Evolutionary conservation across 176 grass and related monocot genomes (phyloP), one percentile per base, ranked within the genome.

Genomic region (Oryza meridionalis): DNA sequence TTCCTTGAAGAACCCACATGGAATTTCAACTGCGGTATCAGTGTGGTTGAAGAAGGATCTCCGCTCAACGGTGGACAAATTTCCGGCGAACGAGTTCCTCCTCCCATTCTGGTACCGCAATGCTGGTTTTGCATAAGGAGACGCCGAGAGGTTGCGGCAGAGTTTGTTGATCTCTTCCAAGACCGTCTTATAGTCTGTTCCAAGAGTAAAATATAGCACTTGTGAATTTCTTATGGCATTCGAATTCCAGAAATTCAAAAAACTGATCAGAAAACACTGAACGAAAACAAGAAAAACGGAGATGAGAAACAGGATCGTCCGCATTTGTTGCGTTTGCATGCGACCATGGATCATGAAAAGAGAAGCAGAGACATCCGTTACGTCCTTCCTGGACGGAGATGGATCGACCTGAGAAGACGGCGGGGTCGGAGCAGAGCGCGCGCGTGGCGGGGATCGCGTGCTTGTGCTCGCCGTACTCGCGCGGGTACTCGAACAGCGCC

Each of bases 1-100:
- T 32, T 88, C 77, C 27, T 78, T 80, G 80, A 96, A 83, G 87
- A 94, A 96, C 21, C 96, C 96, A 35, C 96, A 99, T 0, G 96
- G 96, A 40, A 99, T 29, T 21, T 90, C 91, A 22, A 81, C 73
- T 16, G 16, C 5, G 44, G 14, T 19, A n/a, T 86, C 77, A 13
- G 33, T 67, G 83, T 94, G 77, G 29, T 13, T 76, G 80, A 96
- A 99, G 89, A 96, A 94, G 2, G 78, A 86, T 61, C 75, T 87
- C 59, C 96, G 87, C 40, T 83, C 65, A 16, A 89, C 26, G 26
- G 50, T 42, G 0, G 93, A 94, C 35, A 95, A 79, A 73, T 99
- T 99, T 5, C 91, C 93, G 0, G 91, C 90, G 65, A 99, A 99
- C 42, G 85, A 84, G 33, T 65, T 37, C 32, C 17, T 85, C 26